These are phyloP conservation scores for Parietichytrium sp. DNA, from an alignment of 108 stramenopile genomes.

Conservation along the genomic window DNA sequence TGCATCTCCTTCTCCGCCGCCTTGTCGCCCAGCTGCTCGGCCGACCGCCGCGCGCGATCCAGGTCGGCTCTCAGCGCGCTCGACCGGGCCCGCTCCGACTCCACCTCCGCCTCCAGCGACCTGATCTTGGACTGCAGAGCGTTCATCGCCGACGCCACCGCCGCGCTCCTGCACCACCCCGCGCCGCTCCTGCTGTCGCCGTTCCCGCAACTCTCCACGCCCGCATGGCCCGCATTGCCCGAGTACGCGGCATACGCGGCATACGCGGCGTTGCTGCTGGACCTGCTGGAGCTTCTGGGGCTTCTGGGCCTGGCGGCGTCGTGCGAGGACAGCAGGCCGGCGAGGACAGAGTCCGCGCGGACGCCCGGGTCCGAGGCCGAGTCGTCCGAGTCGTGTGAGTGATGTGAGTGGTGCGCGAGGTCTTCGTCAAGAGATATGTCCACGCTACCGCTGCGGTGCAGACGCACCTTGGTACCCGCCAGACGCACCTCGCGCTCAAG, in stretches of 20 bases:
- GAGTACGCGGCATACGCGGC: not conserved
- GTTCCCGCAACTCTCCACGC: no score
- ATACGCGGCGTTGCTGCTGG: not conserved
- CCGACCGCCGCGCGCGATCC: not conserved
- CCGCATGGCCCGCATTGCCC: no score
- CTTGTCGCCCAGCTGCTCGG: no score
- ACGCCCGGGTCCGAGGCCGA: no score
- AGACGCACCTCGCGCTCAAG: no score
- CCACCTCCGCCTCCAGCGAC: not conserved
- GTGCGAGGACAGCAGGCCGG: not conserved
- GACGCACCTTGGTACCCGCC: not conserved
- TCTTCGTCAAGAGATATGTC: conserved; percentile 23
- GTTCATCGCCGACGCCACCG: conserved; percentile 13
- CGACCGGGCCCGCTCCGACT: not conserved
- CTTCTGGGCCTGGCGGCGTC: not conserved
- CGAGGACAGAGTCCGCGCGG: not conserved
- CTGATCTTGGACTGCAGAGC: conserved; percentile 14
- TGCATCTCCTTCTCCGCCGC: not conserved
- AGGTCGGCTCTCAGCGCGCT: not conserved
- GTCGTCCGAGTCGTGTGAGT: no score
- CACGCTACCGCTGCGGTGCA: conserved; percentile 26
- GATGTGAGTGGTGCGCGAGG: no score
- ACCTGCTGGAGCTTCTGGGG: not conserved
- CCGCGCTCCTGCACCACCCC: no score
- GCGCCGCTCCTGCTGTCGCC: no score